Evolutionary conservation across 108 stramenopile genomes (phyloP).

Genomic region (Aurantiochytrium sp.): DNA sequence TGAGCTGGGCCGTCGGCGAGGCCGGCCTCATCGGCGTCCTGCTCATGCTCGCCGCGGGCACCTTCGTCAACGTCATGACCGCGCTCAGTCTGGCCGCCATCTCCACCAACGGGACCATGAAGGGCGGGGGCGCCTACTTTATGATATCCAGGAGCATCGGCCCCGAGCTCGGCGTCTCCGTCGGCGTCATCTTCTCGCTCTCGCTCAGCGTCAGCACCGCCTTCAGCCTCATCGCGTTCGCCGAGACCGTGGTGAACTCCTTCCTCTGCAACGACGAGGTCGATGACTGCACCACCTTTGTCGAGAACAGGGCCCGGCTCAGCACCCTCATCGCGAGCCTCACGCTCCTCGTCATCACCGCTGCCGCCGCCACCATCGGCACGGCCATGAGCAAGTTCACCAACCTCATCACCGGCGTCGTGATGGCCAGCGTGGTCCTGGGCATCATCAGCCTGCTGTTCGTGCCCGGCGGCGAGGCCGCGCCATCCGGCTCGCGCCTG

Average conservation of each 20-base stretch:
- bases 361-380: background rate
- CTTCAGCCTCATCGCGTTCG: conserved; percentile 32
- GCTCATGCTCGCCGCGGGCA: background rate
- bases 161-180: conserved; percentile 32
- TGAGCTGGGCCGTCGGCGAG: conserved; percentile 28
- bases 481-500: background rate
- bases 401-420: background rate
- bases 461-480: background rate
- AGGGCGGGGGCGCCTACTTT: conserved; percentile 32
- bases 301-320: background rate
- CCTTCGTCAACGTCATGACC: background rate
- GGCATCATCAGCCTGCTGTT: background rate
- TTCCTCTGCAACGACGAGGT: background rate
- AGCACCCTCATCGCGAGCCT: background rate
- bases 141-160: conserved; percentile 38
- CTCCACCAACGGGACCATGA: conserved; percentile 19
- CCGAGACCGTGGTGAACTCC: conserved; percentile 1
- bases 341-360: background rate
- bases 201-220: background rate
- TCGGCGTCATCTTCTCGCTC: conserved; percentile 24
- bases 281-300: background rate
- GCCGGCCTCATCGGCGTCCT: conserved; percentile 25
- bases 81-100: conserved; percentile 6
- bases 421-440: background rate
- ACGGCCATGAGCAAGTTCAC: background rate